Base-by-base conservation (phyloP, 2,329 filamentous ascomycete species). In the Colletotrichum aenigma region DNA sequence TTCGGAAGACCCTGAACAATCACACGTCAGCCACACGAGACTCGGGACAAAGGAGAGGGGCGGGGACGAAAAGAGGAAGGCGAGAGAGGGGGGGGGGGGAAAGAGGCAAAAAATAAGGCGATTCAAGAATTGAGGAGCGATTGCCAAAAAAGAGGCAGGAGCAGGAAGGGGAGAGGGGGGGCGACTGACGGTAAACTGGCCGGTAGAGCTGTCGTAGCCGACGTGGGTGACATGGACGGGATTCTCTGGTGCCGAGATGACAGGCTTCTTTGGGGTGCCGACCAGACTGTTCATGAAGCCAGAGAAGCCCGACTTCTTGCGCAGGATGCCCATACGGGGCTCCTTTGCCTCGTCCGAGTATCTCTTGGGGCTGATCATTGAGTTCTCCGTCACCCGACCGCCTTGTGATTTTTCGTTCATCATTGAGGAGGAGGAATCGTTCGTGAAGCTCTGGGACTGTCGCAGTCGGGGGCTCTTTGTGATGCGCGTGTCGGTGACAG, bases 221-320 rank as follows among this genome's bases (percentile, higher is more conserved):
- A 99, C 97, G 85, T 99, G 97, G 73, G 96, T 98, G 81, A 99
- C 95, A 86, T 98, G 97, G 76, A 98, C 96, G 65, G 97, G 97
- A 81, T 99, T 98, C 85, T 98, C 96, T 70, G 97, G 97, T 48
- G 96, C 95, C n/a, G 97, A 98, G 81, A 99, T 99, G 84, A 96
- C 92, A 62, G 97, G 95, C 78, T 96, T 95, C 85, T 96, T 95
- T 69, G 95, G 96, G 43, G 96, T 96, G 78, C 95, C 94, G 75
- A 97, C 93, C 76, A 93, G 83, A 83, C 93, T 96, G 84, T 93
- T 96, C 88, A 98, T 93, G 81, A 98, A 96, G 79, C 93, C 95
- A 18, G 95, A 96, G 82, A 98, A 95, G 74, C 95, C 95, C 67
- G 94, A 94, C 88, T 97, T 98, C 87, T 97, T 97, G 81, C 95